Percentiles rank a stretch among this genome's conserved stretches.
Conservation (phyloP, 164 flowering plant genomes). For the Annona squamosa region DNA sequence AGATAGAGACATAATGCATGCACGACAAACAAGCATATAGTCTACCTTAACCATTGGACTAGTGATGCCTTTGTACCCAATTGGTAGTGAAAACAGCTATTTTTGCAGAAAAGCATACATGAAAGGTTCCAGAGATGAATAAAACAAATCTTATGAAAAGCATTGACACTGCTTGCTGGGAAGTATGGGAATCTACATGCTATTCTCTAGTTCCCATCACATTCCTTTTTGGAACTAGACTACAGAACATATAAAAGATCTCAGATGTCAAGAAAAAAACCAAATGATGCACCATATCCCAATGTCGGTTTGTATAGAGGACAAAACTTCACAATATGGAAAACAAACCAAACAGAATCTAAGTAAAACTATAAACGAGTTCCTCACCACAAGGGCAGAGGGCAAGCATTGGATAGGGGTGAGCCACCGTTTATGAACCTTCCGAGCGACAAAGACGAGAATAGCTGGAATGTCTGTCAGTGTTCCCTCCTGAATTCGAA, state of each 20-base stretch:
- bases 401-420: constrained; percentile 65
- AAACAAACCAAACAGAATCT: too few relatives aligned
- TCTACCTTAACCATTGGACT: neutral
- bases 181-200: neutral
- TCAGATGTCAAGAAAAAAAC: neutral
- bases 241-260: too few relatives aligned
- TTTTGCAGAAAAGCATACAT: neutral
- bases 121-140: neutral
- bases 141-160: neutral
- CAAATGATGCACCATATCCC: neutral
- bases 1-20: neutral
- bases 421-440: constrained; percentile 88
- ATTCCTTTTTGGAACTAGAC: neutral
- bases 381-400: constrained; percentile 68
- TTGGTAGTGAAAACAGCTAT: neutral
- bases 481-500: constrained; percentile 62
- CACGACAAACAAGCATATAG: neutral
- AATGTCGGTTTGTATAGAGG: too few relatives aligned
- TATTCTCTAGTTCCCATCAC: neutral
- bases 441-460: constrained; percentile 88
- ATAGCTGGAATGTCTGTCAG: constrained; percentile 86
- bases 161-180: neutral
- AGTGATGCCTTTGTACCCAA: neutral
- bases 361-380: neutral
- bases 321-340: too few relatives aligned